Evolutionary conservation across 768 basidiomycete genomes (phyloP), one percentile per base, ranked within the genome.

Genomic region (Amanita brunnescens): DNA sequence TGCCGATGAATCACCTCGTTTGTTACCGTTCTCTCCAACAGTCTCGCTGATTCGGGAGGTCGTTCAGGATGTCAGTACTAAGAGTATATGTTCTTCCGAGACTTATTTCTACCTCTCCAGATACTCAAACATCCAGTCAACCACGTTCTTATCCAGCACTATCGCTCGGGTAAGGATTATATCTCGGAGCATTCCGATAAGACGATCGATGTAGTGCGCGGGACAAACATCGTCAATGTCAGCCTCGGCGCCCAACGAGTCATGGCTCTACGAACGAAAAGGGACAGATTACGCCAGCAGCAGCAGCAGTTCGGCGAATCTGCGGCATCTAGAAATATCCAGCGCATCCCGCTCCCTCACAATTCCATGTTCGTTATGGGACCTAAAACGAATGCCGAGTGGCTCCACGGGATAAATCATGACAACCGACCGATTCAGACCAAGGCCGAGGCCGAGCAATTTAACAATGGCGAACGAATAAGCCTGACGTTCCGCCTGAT

Each of bases 141-240:
- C 59, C 88, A 91, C 58, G 88, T 87, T 43, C 76, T 91, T 26
- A 87, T 91, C 45, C 89, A 91, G 59, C 75, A 79, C 61, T 91
- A 91, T 61, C 85, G 88, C 51, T 75, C 74, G 10, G 89, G 88
- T 5, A 78, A 77, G 24, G 89, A 91, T 64, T 86, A 83, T 65
- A 91, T 91, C 55, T 89, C 87, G 0, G 87, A 90, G 58, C 88
- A 91, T 63, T 86, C 85, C 0, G 88, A 91, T 65, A 91, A 91
- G 67, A 91, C 88, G 5, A 77, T 91, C 57, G 89, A 91, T 62
- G 77, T 91, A 56, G 79, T 83, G 3, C 78, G 74, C 12, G 83
- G 80, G 29, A 85, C 87, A 6, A 80, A 72, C 49, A 84, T 91
- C 55, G 85, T 87, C 54, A 91, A 91, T 53, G 83, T 91, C 55